Conservation (phyloP, 2,329 filamentous ascomycete genomes). For the Myriosclerotinia curreyana region DNA sequence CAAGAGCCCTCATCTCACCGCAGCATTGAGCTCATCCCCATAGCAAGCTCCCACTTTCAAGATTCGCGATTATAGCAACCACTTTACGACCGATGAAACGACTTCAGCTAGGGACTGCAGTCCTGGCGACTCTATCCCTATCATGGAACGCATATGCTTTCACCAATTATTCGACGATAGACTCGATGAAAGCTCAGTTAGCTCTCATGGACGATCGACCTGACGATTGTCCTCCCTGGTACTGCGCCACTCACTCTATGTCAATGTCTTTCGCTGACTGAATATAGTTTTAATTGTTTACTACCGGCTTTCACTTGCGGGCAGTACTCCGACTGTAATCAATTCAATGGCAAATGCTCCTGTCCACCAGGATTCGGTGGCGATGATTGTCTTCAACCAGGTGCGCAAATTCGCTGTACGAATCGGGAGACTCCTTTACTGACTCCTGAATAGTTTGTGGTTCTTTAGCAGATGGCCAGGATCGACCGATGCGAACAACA, state of each 20-base stretch:
- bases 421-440: constrained; percentile 21
- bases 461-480: constrained; percentile 74
- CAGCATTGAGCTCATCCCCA: constrained; percentile 21
- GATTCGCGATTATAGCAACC: constrained; percentile 20
- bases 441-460: constrained; percentile 63
- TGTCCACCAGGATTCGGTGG: constrained; percentile 92
- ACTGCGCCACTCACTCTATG: constrained; percentile 36
- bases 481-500: constrained; percentile 71
- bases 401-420: constrained; percentile 44
- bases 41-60: constrained; percentile 23
- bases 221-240: constrained; percentile 76
- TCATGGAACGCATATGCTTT: constrained; percentile 44
- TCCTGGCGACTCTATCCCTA: constrained; percentile 41
- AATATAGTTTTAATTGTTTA: constrained; percentile 88
- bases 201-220: constrained; percentile 71
- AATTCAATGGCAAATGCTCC: constrained; percentile 85
- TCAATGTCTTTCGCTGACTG: constrained; percentile 24
- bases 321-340: constrained; percentile 86
- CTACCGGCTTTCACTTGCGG: constrained; percentile 87
- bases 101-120: constrained; percentile 29
- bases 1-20: constrained; percentile 15
- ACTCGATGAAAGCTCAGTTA: constrained; percentile 63
- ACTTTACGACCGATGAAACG: constrained; percentile 30
- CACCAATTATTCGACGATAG: constrained; percentile 57
- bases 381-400: constrained; percentile 84